Evolutionary conservation across 306 rosid species (phyloP).

Genomic region (Sesbania bispinosa): DNA sequence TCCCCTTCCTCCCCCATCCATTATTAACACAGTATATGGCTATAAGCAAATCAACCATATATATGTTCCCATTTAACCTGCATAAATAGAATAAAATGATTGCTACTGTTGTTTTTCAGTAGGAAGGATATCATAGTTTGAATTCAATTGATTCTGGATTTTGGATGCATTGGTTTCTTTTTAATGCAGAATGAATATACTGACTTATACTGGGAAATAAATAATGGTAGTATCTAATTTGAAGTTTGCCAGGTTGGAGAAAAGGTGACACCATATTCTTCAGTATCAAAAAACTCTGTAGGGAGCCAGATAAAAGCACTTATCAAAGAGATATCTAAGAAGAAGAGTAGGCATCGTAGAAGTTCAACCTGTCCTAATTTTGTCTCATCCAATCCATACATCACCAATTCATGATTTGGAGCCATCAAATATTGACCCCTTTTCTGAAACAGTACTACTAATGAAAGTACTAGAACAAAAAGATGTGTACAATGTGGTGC

Average conservation of each 20-base stretch:
- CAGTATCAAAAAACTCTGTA: conserved; percentile 23
- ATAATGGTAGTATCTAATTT: conserved; percentile 24
- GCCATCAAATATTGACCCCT: conserved; percentile 20
- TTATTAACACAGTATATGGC: neutral
- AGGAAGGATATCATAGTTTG: neutral
- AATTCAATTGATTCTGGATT: neutral
- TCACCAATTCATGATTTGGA: conserved; percentile 9
- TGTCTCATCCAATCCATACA: neutral
- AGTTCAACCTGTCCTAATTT: conserved; percentile 25
- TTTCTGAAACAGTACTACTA: conserved; percentile 17
- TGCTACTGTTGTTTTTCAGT: neutral
- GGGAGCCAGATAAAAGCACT: conserved; percentile 33
- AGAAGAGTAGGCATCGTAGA: conserved; percentile 27
- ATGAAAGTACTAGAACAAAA: neutral
- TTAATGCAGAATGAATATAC: conserved; percentile 1
- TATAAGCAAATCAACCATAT: neutral
- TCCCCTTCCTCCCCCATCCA: neutral
- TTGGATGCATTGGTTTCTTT: conserved; percentile 2
- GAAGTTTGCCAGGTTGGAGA: conserved; percentile 43
- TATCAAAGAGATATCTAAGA: conserved; percentile 33
- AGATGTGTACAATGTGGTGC: neutral
- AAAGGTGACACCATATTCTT: conserved; percentile 18
- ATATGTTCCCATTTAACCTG: neutral
- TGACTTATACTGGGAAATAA: conserved; percentile 10
- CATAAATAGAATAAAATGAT: neutral